Percentiles rank a stretch among this genome's conserved stretches.
These are phyloP conservation scores for Ascochyta rabiei DNA, from an alignment of 2,329 filamentous ascomycete genomes.

Conservation along the genomic window DNA sequence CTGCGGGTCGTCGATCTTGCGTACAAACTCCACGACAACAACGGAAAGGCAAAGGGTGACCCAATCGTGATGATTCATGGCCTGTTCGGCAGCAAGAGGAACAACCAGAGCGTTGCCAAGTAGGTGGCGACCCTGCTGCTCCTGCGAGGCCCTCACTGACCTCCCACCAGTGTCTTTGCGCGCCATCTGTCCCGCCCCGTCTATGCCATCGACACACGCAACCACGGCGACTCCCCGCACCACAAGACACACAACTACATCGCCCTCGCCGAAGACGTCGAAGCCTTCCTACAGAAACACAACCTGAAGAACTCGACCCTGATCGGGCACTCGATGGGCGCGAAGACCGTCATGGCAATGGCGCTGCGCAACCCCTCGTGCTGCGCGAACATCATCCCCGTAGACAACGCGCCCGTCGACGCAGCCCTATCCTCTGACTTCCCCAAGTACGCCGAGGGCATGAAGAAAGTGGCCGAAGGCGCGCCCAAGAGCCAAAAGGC, in stretches of 20 bases:
- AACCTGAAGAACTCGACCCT: conserved; percentile 72
- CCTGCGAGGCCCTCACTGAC: neutral
- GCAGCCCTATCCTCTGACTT: conserved; percentile 77
- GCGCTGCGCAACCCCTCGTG: conserved; percentile 72
- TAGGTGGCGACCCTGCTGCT: conserved; percentile 46
- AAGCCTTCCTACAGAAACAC: conserved; percentile 76
- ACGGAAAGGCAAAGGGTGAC: conserved; percentile 47
- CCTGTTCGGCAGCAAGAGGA: conserved; percentile 92
- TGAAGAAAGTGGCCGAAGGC: conserved; percentile 78
- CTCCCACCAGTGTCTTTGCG: conserved; percentile 69
- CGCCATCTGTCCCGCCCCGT: conserved; percentile 80
- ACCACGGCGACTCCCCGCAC: conserved; percentile 91
- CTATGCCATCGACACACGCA: conserved; percentile 86
- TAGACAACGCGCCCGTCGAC: conserved; percentile 92
- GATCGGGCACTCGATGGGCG: conserved; percentile 97
- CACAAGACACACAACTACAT: conserved; percentile 76
- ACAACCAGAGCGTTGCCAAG: conserved; percentile 95
- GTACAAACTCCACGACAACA: conserved; percentile 44
- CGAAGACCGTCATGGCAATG: conserved; percentile 89
- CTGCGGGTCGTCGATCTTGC: conserved; percentile 39
- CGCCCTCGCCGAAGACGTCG: conserved; percentile 82
- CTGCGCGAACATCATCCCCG: conserved; percentile 75
- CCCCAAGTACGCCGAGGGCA: conserved; percentile 78
- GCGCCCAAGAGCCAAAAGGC: conserved; percentile 72
- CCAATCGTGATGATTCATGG: conserved; percentile 92